These are phyloP conservation scores for Cinnamomum chago DNA, from an alignment of 164 flowering plant genomes.

Conservation along the genomic window DNA sequence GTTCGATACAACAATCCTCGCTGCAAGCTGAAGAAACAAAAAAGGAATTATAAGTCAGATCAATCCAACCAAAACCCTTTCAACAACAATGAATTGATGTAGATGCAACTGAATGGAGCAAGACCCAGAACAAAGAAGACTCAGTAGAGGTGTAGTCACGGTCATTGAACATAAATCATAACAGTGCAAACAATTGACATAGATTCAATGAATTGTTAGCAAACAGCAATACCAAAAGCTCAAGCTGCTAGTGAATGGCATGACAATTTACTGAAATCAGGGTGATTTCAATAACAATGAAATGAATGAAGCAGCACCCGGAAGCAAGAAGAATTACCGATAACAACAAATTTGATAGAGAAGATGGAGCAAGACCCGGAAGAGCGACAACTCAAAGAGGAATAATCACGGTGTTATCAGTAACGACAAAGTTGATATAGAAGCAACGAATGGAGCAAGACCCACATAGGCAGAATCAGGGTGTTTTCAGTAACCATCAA, in stretches of 20 bases:
- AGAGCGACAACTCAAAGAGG: neutral
- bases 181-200: too few relatives aligned
- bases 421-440: too few relatives aligned
- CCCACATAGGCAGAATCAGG: neutral
- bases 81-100: neutral
- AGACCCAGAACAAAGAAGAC: neutral
- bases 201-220: too few relatives aligned
- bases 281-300: too few relatives aligned
- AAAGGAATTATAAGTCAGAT: neutral
- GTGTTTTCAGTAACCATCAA: too few relatives aligned
- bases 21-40: conserved; percentile 62
- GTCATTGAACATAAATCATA: neutral
- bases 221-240: too few relatives aligned
- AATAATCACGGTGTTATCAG: neutral
- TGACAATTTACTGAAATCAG: too few relatives aligned
- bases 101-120: neutral
- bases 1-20: conserved; percentile 93
- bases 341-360: too few relatives aligned
- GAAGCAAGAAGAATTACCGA: neutral
- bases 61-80: neutral
- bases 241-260: too few relatives aligned
- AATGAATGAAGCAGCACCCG: neutral
- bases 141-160: neutral
- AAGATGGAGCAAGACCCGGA: neutral
- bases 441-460: neutral